phyloP scores from a whole-genome alignment of 371 early-diverging fungal genomes.

The Circinella umbellata region DNA sequence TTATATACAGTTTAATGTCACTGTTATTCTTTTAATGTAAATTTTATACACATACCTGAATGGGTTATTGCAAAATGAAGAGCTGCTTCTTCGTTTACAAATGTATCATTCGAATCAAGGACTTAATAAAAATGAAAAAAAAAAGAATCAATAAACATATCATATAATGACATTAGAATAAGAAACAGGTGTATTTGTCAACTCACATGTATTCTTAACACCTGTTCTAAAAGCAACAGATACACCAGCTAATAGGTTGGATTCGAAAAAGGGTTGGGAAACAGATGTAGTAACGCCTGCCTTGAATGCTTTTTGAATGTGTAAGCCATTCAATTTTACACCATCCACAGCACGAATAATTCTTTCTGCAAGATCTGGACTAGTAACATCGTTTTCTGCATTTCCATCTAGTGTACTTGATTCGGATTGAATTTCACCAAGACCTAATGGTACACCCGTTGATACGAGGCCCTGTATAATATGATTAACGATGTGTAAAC shows the following conservation, averaged over 20 bases:
- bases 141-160: not conserved
- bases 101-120: slow-evolving; percentile 45
- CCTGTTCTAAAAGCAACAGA: slow-evolving; percentile 66
- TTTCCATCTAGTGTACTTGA: slow-evolving; percentile 58
- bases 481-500: not conserved
- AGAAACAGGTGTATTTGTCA: not conserved
- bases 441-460: slow-evolving; percentile 56
- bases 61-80: slow-evolving; percentile 58
- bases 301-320: slow-evolving; percentile 65
- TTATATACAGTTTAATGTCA: too few species aligned
- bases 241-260: slow-evolving; percentile 52
- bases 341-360: slow-evolving; percentile 64
- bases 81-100: slow-evolving; percentile 66
- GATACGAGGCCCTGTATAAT: slow-evolving; percentile 53
- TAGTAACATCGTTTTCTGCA: slow-evolving; percentile 40
- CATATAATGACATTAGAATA: not conserved
- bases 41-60: slow-evolving; percentile 18
- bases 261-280: slow-evolving; percentile 49
- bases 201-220: slow-evolving; percentile 43
- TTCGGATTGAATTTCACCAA: slow-evolving; percentile 64
- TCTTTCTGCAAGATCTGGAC: slow-evolving; percentile 28
- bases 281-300: slow-evolving; percentile 65
- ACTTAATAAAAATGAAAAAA: slow-evolving; percentile 14
- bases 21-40: not conserved
- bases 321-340: slow-evolving; percentile 62